phyloP scores from a whole-genome alignment of 805 yeast genomes.

The Cyberlindnera maritima region DNA sequence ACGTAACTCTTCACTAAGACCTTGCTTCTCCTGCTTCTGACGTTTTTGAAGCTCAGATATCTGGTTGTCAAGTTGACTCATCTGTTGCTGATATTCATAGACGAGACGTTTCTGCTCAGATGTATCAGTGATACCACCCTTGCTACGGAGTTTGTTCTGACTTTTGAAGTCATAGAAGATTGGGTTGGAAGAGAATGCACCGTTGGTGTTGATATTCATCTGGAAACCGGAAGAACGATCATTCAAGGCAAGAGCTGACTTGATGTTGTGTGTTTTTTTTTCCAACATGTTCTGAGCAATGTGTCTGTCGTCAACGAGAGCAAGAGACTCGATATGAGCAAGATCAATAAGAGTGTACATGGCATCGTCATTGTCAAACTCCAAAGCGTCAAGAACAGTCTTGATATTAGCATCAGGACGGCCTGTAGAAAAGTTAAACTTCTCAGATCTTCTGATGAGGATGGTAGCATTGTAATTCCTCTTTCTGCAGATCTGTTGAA shows the following conservation, averaged over 20 bases:
- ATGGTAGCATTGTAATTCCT: conserved; percentile 38
- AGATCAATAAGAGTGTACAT: conserved; percentile 64
- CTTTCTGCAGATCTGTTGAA: conserved; percentile 35
- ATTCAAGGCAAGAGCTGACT: conserved; percentile 40
- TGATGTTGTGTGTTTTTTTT: conserved; percentile 37
- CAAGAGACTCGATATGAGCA: conserved; percentile 53
- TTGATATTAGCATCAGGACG: conserved; percentile 40
- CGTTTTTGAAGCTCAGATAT: conserved; percentile 7
- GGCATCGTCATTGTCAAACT: conserved; percentile 51
- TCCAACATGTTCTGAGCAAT: conserved; percentile 48
- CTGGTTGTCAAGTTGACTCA: conserved; percentile 6
- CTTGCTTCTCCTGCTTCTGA: conserved; percentile 21
- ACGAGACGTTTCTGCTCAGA: conserved; percentile 7
- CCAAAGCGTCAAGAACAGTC: conserved; percentile 60
- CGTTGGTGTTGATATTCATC: conserved; percentile 36
- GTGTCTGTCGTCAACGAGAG: conserved; percentile 49
- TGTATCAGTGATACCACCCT: conserved; percentile 21
- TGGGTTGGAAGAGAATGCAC: conserved; percentile 53
- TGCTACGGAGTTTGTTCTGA: conserved; percentile 15
- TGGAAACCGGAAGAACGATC: conserved; percentile 43
- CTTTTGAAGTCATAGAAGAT: conserved; percentile 35
- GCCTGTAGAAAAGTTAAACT: conserved; percentile 49
- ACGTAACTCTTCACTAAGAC: conserved; percentile 2
- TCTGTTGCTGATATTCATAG: background rate
- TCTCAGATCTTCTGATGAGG: conserved; percentile 52